Percentiles rank a stretch among this genome's conserved stretches.
Conservation (phyloP, 164 flowering plant species). For the Vitis labrusca region DNA sequence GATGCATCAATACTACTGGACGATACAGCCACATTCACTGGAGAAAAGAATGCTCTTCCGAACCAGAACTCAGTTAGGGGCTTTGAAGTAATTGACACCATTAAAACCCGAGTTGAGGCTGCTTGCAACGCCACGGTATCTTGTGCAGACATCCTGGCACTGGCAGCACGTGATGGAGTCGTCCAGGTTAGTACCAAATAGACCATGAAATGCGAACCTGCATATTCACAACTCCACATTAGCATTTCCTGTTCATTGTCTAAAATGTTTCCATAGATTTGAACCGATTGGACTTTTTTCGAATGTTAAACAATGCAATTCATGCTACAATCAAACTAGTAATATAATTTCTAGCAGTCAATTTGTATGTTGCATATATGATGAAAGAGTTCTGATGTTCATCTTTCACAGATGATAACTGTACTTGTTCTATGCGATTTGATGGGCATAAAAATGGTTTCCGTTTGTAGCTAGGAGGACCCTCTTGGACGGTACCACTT, state of each 20-base stretch:
- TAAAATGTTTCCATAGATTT: too few relatives aligned
- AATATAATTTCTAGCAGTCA: too few relatives aligned
- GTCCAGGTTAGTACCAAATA: slow-evolving; percentile 21
- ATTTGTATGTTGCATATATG: too few relatives aligned
- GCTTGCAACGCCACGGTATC: slow-evolving; percentile 41
- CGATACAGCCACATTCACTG: slow-evolving; percentile 40
- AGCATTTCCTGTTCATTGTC: too few relatives aligned
- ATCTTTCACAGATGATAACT: too few relatives aligned
- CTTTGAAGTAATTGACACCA: slow-evolving; percentile 45
- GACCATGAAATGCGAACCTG: too few relatives aligned
- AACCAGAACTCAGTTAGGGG: slow-evolving; percentile 41
- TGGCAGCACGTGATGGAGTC: slow-evolving; percentile 46
- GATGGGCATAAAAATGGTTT: not conserved
- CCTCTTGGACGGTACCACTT: slow-evolving; percentile 35
- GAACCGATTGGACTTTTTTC: too few relatives aligned
- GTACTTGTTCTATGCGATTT: too few relatives aligned
- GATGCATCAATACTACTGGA: slow-evolving; percentile 56
- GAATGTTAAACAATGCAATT: too few relatives aligned
- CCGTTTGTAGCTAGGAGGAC: slow-evolving; percentile 38
- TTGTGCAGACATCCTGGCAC: slow-evolving; percentile 52
- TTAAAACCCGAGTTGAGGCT: slow-evolving; percentile 42
- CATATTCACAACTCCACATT: too few relatives aligned
- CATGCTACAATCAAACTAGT: too few relatives aligned
- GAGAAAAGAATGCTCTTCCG: slow-evolving; percentile 42
- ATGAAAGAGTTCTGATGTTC: not conserved